Evolutionary conservation across 352 stramenopile species (phyloP).

Genomic region (Pythium apleroticum): DNA sequence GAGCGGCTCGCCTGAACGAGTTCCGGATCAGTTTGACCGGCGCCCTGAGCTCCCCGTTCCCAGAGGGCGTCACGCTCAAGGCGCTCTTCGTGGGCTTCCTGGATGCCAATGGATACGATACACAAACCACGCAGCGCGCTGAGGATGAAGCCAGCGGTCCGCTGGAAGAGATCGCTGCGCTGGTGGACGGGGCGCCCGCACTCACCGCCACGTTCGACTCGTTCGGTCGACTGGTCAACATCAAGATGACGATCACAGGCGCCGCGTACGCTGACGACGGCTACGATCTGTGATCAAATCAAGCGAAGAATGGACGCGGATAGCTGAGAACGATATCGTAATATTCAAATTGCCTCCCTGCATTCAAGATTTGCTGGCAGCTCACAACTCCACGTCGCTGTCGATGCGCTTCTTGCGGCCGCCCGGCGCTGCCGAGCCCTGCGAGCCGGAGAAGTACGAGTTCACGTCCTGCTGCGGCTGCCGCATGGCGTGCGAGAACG

Average conservation of each 20-base stretch:
- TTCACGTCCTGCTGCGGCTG: conserved; percentile 16
- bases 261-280: conserved; percentile 11
- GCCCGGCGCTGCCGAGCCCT: conserved; percentile 14
- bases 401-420: conserved; percentile 43
- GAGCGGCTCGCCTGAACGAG: conserved; percentile 19
- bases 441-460: conserved; percentile 12
- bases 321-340: too few species aligned
- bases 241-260: conserved; percentile 10
- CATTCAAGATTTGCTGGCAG: neutral
- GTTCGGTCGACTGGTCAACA: neutral
- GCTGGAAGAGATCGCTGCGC: neutral
- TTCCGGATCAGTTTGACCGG: conserved; percentile 24
- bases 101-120: conserved; percentile 4
- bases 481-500: conserved; percentile 32
- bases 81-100: conserved; percentile 17
- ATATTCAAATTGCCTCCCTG: neutral
- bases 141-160: neutral
- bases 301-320: neutral
- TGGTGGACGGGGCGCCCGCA: conserved; percentile 3
- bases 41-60: conserved; percentile 4
- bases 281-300: conserved; percentile 10
- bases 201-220: conserved; percentile 19
- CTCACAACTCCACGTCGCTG: conserved; percentile 65
- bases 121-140: neutral
- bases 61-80: conserved; percentile 6